Percentiles rank a stretch among this genome's conserved stretches.
These are phyloP conservation scores for Phytopythium delawarense DNA, from an alignment of 352 stramenopile species.

Conservation along the genomic window DNA sequence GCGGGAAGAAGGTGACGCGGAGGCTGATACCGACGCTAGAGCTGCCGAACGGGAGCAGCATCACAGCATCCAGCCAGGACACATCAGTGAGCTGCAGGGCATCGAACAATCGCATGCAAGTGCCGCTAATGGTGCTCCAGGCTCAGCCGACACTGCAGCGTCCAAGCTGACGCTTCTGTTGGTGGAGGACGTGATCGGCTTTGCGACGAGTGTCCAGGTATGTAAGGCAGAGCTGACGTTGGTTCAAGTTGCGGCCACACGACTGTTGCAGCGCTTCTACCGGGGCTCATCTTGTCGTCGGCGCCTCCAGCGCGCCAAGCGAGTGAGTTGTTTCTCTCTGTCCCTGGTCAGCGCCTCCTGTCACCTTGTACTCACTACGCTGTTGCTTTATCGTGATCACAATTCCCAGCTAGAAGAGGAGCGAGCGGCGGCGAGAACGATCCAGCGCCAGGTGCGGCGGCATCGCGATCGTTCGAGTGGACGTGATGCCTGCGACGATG, in stretches of 20 bases:
- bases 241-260: slow-evolving; percentile 11
- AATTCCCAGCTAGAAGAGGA: slow-evolving; percentile 9
- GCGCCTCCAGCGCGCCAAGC: slow-evolving; percentile 18
- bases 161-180: not conserved
- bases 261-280: slow-evolving; percentile 26
- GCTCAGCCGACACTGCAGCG: not conserved
- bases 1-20: not conserved
- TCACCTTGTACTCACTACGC: not conserved
- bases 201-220: slow-evolving; percentile 2
- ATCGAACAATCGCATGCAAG: not conserved
- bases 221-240: slow-evolving; percentile 7
- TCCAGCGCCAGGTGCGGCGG: slow-evolving; percentile 21
- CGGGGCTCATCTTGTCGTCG: slow-evolving; percentile 24
- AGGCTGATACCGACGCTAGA: not conserved
- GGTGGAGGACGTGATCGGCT: slow-evolving; percentile 4
- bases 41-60: not conserved
- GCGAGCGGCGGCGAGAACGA: slow-evolving; percentile 15
- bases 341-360: not conserved
- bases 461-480: slow-evolving; percentile 7
- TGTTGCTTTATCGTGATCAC: not conserved
- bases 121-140: not conserved
- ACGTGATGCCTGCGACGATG: slow-evolving; percentile 3
- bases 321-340: slow-evolving; percentile 8
- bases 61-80: not conserved
- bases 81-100: not conserved